phyloP scores from a whole-genome alignment of 805 yeast species.

The Groenewaldozyma tartarivorans region DNA sequence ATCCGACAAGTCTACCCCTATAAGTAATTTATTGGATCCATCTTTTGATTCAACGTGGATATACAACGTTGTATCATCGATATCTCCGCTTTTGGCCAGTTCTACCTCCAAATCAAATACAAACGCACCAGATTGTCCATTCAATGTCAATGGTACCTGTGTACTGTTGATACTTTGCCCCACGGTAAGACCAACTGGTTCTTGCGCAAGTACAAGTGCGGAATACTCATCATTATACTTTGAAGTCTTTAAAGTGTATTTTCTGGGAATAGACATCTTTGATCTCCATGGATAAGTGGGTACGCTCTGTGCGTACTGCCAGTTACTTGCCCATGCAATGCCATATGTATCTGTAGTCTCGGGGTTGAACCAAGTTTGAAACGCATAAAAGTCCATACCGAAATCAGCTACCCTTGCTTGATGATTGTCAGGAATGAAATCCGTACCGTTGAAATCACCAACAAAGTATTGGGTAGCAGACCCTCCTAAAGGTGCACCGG shows the following conservation, averaged over 20 bases:
- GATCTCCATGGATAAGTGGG: slow-evolving; percentile 32
- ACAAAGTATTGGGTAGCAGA: slow-evolving; percentile 33
- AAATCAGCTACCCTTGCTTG: slow-evolving; percentile 27
- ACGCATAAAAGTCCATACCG: slow-evolving; percentile 34
- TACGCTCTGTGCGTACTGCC: slow-evolving; percentile 31
- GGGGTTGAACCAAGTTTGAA: slow-evolving; percentile 29
- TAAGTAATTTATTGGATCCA: no score
- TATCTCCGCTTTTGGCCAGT: neutral
- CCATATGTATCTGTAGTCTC: slow-evolving; percentile 26
- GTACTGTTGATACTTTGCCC: neutral
- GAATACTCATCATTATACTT: neutral
- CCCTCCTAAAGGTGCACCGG: slow-evolving; percentile 36
- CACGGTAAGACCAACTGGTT: neutral
- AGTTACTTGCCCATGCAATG: slow-evolving; percentile 36
- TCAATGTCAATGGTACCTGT: neutral
- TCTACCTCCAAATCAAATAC: neutral
- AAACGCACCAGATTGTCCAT: neutral
- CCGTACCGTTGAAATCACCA: slow-evolving; percentile 34
- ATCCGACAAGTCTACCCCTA: neutral
- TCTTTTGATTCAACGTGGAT: neutral
- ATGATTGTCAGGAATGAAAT: slow-evolving; percentile 27
- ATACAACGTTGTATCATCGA: neutral
- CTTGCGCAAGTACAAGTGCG: neutral
- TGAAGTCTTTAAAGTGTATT: neutral
- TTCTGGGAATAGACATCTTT: slow-evolving; percentile 24